A percentile compares a stretch with the other conserved stretches of the same genome.
Evolutionary conservation across 495 filamentous ascomycete species (phyloP).

Genomic region (Bathelium albidoporum): DNA sequence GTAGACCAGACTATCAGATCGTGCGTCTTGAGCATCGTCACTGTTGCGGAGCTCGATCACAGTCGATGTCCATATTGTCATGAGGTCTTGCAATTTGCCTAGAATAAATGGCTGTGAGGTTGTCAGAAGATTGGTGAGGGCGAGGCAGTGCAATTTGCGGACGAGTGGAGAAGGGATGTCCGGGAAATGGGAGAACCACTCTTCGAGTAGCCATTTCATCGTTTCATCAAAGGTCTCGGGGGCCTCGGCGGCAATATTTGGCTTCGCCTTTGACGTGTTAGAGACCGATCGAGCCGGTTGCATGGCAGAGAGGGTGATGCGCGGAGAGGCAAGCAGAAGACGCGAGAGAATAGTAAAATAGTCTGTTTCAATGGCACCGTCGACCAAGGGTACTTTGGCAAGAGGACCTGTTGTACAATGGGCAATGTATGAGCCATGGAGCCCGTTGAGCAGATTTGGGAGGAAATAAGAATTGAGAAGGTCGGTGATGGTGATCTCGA

Average conservation of each 20-base stretch:
- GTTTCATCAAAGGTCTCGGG: conserved; percentile 34
- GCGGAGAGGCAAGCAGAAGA: conserved; percentile 58
- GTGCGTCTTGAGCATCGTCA: conserved; percentile 4
- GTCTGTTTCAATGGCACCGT: conserved; percentile 62
- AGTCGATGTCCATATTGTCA: conserved; percentile 62
- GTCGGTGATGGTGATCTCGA: conserved; percentile 51
- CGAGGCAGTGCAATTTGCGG: conserved; percentile 74
- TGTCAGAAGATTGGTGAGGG: conserved; percentile 68
- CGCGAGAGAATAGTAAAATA: conserved; percentile 78
- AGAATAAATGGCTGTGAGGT: conserved; percentile 49
- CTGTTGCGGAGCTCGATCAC: conserved; percentile 43
- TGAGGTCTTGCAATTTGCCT: conserved; percentile 50
- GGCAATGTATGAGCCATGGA: conserved; percentile 60
- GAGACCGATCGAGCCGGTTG: conserved; percentile 18
- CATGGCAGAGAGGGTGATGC: conserved; percentile 43
- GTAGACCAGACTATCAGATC: conserved; percentile 31
- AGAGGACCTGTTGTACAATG: conserved; percentile 71
- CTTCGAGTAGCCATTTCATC: conserved; percentile 61
- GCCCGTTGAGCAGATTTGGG: conserved; percentile 52
- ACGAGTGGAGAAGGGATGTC: conserved; percentile 62
- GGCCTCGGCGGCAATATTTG: conserved; percentile 24
- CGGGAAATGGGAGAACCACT: conserved; percentile 86
- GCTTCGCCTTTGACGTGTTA: neutral
- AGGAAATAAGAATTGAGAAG: conserved; percentile 61
- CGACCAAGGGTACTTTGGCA: conserved; percentile 48